phyloP scores from a whole-genome alignment of 257 asterid genomes.

The Plantago major region DNA sequence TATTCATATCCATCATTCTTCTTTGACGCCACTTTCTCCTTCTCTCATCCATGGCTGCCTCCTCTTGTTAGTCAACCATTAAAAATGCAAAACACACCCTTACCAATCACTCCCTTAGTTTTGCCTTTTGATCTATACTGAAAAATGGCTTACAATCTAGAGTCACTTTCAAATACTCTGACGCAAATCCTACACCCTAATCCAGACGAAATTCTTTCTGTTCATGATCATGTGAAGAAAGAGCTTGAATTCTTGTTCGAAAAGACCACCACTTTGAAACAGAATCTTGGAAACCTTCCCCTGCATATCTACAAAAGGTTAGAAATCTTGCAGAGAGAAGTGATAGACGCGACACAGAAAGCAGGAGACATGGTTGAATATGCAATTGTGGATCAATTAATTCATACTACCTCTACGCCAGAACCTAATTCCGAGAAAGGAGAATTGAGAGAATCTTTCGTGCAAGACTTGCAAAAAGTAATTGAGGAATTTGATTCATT shows the following conservation, averaged over 20 bases:
- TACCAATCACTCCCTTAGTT: too few species aligned
- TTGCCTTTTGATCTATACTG: too few species aligned
- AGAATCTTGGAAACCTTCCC: not conserved
- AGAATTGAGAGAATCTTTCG: too few species aligned
- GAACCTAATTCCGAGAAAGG: not conserved
- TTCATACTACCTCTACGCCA: not conserved
- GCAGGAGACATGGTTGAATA: constrained; percentile 3
- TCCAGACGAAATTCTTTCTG: not conserved
- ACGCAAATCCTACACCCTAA: constrained; percentile 17
- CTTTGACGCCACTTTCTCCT: too few species aligned
- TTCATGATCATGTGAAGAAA: constrained; percentile 11
- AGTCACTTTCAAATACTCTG: constrained; percentile 14
- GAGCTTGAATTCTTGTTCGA: constrained; percentile 13
- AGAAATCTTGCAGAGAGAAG: not conserved
- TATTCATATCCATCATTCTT: too few species aligned
- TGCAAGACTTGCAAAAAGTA: too few species aligned
- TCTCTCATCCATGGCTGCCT: too few species aligned
- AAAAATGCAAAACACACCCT: too few species aligned
- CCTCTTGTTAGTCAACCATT: too few species aligned
- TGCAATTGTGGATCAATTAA: not conserved
- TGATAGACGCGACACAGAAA: not conserved
- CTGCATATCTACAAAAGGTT: not conserved
- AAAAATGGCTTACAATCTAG: constrained; percentile 24
- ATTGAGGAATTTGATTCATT: not conserved
- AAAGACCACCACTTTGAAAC: not conserved